Evolutionary conservation across 2,329 filamentous ascomycete genomes (phyloP), one percentile per base, ranked within the genome.

Genomic region (Nothophaeocryptopus gaeumannii): DNA sequence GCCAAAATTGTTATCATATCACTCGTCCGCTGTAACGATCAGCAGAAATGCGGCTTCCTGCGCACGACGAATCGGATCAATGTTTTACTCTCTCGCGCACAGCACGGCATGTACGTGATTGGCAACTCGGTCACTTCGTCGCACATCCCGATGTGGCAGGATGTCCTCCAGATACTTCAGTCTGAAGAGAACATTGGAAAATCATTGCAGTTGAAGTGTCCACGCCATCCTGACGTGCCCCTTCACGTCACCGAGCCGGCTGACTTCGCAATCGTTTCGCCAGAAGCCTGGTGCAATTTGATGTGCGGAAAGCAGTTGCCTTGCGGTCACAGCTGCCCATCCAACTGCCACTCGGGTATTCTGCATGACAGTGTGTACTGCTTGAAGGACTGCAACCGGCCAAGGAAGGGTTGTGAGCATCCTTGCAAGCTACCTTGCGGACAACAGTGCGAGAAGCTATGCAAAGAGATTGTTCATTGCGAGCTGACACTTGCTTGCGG

Each of bases 71-170:
- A 89, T 58, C 76, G 85, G 0, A 83, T 89, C 68, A 87, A 89
- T 48, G 84, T 89, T 0, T 70, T 88, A 0, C 71, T 88, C 0
- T 83, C 78, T 36, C 79, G 86, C 2, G 85, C 85, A 0, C 71
- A 82, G 58, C 80, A 89, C 57, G 85, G 86, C 0, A 83, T 89
- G 78, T 87, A 84, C 60, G 72, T 90, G 26, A 81, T 90, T 20
- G 84, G 52, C 16, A 55, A 52, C 59, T 29, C 5, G 13, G 64
- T 77, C 0, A 88, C 83, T 0, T 84, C 77, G 29, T 61, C 61
- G 0, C 66, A 73, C 14, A 74, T 88, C 0, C 62, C 67, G 0
- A 88, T 88, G 83, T 89, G 85, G 85, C 59, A 65, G 0, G 59
- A 79, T 0, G 80, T 88, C 0, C 64, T 84, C 8, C 51, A 67